Percentiles rank a stretch among this genome's conserved stretches.
phyloP scores from a whole-genome alignment of 169 alveolate species.

The Eimeria tenella region DNA sequence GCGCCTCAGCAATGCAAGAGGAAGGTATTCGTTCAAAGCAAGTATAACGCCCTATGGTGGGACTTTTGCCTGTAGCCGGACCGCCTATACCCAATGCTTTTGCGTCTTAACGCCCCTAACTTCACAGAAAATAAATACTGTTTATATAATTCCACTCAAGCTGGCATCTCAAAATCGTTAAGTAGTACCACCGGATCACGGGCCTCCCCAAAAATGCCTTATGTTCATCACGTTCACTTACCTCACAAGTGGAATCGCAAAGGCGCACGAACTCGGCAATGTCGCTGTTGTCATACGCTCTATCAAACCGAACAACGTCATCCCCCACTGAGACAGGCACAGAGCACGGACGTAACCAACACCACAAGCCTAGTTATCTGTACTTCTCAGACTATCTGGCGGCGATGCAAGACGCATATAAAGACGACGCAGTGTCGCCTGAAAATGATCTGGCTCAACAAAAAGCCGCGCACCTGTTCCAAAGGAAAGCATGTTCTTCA shows the following conservation, averaged over 20 bases:
- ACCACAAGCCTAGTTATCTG: too few species aligned
- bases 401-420: too few species aligned
- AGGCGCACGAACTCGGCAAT: constrained; percentile 88
- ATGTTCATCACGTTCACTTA: neutral
- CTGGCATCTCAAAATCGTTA: neutral
- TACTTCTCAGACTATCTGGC: too few species aligned
- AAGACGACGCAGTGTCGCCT: neutral
- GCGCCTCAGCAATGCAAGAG: too few species aligned
- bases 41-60: too few species aligned
- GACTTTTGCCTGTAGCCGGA: too few species aligned
- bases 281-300: constrained; percentile 91
- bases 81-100: too few species aligned
- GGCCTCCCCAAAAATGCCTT: neutral
- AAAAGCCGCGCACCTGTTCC: constrained; percentile 37
- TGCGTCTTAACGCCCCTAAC: too few species aligned
- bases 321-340: constrained; percentile 80
- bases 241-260: constrained; percentile 87
- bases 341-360: too few species aligned
- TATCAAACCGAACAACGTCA: constrained; percentile 89
- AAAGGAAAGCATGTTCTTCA: constrained; percentile 71
- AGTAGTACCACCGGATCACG: neutral
- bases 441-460: neutral
- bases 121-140: too few species aligned
- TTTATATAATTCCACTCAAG: neutral
- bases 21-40: too few species aligned